Conservation (phyloP, 2,329 filamentous ascomycete species). For the Fusarium solani-melongenae region DNA sequence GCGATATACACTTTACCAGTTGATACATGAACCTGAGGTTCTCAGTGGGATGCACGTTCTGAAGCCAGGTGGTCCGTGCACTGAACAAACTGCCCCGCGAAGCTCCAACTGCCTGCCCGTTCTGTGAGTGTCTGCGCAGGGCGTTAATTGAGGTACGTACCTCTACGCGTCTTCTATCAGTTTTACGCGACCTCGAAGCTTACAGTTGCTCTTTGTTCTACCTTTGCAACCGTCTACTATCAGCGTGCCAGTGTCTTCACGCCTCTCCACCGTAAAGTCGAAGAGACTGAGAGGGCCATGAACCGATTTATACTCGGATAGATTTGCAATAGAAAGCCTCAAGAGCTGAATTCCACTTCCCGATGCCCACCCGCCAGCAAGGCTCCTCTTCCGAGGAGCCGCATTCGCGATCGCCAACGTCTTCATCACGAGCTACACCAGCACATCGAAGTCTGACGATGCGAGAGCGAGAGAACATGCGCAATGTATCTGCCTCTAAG, state of each 20-base stretch:
- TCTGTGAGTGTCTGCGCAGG: background rate
- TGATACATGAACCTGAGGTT: background rate
- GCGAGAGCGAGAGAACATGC: slow-evolving; percentile 39
- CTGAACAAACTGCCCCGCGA: background rate
- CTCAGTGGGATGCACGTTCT: background rate
- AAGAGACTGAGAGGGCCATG: background rate
- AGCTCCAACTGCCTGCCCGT: background rate
- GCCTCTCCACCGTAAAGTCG: background rate
- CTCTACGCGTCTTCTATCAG: slow-evolving; percentile 20
- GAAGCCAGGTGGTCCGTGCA: background rate
- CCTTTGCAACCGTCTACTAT: background rate
- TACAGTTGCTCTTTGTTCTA: background rate
- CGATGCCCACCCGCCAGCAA: slow-evolving; percentile 44
- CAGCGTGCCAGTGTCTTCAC: background rate
- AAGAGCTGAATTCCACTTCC: background rate
- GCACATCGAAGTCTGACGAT: slow-evolving; percentile 39
- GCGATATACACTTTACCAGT: background rate
- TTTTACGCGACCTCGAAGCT: slow-evolving; percentile 15
- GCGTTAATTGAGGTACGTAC: slow-evolving; percentile 20
- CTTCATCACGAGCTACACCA: slow-evolving; percentile 29
- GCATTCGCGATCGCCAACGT: slow-evolving; percentile 35
- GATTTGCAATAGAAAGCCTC: background rate
- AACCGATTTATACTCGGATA: background rate
- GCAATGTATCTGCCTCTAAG: slow-evolving; percentile 43
- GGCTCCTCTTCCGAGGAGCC: slow-evolving; percentile 35